Percentiles rank a stretch among this genome's conserved stretches.
phyloP scores from a whole-genome alignment of 2,329 filamentous ascomycete genomes.

The Periglandula ipomoeae region DNA sequence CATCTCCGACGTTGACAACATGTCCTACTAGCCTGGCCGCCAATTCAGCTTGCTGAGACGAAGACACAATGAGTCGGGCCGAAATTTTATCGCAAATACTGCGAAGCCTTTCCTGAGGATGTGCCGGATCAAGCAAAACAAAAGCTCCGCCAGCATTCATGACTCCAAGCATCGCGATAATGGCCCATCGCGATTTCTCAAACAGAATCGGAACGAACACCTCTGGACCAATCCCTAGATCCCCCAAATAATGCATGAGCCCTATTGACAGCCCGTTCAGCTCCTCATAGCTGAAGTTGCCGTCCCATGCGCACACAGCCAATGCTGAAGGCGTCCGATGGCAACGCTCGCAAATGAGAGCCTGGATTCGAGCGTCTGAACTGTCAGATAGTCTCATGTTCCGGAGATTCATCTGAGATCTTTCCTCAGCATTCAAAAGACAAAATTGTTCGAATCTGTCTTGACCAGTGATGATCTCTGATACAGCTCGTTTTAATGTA shows the following conservation, averaged over 20 bases:
- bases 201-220: constrained; percentile 4
- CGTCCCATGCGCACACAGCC: constrained; percentile 19
- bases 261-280: constrained; percentile 13
- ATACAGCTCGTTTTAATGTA: background rate
- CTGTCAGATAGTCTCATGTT: background rate
- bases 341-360: background rate
- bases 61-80: background rate
- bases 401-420: background rate
- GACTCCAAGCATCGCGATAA: constrained; percentile 5
- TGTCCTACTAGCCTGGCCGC: background rate
- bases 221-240: background rate
- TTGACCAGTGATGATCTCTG: background rate
- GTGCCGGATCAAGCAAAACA: constrained; percentile 8
- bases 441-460: background rate
- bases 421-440: background rate
- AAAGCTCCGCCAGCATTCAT: constrained; percentile 3
- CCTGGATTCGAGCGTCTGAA: background rate
- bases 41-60: background rate
- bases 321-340: background rate
- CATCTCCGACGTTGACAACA: background rate
- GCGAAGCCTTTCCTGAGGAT: background rate
- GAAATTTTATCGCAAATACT: background rate
- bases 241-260: constrained; percentile 4
- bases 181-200: constrained; percentile 7
- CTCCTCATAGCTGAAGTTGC: constrained; percentile 30